Base-by-base conservation (phyloP, 805 yeast genomes). In the Kodamaea restingae region DNA sequence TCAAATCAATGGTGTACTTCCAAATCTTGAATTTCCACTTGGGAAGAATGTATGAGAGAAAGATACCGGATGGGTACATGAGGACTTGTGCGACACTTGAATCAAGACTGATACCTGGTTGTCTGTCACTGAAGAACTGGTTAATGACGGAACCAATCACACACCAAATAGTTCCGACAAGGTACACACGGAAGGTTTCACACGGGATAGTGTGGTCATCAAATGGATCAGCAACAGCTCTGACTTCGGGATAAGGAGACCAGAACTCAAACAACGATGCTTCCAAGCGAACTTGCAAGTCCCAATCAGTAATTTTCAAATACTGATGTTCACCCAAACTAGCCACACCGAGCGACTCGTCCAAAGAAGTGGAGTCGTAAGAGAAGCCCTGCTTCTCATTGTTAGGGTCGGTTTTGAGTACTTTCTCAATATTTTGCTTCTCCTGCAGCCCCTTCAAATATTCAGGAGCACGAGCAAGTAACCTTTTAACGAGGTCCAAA, bases 101-200 rank as follows among this genome's bases (percentile, higher is more conserved):
- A 4, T 60, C 42, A 12, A 76, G 55, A n/a, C 60, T 35, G 45
- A 77, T 73, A 7, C 70, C 46, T 33, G 81, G 81, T 45, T 66
- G 61, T 60, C 83, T 70, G 38, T 75, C 76, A 6, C 69, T 56
- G 54, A 78, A 78, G 49, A 76, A 76, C 48, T 76, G 75, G 49
- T 78, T 76, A 46, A 77, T 63, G 45, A 74, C 75, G 25, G 78
- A 53, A n/a, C 80, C 80, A 26, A 78, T 56, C 11, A 70, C 65
- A 4, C 75, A 68, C 72, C 80, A 70, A 31, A 75, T 50, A 1
- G 74, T 39, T 1, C 78, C 78, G 21, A 80, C 55, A 7, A 69
- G 52, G 69, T 81, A 80, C 48, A 75, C 75, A 35, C 84, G 64
- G 41, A 74, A 44, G 10, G 83, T 77, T 44, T 75, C 78, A 31